Conservation (phyloP, 83 land plant genomes). For the Picea abies region DNA sequence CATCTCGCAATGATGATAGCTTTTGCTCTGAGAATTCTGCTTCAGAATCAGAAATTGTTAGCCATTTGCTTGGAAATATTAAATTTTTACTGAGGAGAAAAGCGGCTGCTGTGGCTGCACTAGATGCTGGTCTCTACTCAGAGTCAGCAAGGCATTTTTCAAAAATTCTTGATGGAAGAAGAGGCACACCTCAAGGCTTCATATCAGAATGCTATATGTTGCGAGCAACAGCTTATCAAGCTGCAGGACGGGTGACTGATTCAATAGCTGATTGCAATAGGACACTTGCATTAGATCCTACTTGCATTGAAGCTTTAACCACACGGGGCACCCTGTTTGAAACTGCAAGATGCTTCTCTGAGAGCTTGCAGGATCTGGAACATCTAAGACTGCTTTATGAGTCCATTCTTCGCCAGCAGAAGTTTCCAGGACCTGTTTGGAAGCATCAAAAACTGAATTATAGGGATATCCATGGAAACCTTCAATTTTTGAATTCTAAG, state of each 20-base stretch:
- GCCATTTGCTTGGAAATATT: constrained; percentile 61
- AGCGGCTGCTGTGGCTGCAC: constrained; percentile 66
- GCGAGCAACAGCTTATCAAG: constrained; percentile 57
- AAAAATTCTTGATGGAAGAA: constrained; percentile 68
- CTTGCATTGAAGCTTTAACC: constrained; percentile 57
- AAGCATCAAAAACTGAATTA: constrained; percentile 33
- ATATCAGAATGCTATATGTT: constrained; percentile 65
- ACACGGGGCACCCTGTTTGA: constrained; percentile 61
- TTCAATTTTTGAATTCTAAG: constrained; percentile 40
- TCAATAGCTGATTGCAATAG: constrained; percentile 79
- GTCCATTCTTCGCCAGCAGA: constrained; percentile 60
- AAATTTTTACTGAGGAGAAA: constrained; percentile 76
- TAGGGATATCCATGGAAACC: constrained; percentile 48
- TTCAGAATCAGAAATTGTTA: constrained; percentile 34
- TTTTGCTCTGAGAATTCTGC: constrained; percentile 29
- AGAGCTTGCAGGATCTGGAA: constrained; percentile 69
- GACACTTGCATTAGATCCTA: constrained; percentile 68
- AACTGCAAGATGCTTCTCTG: constrained; percentile 51
- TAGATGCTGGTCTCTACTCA: constrained; percentile 67
- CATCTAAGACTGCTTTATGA: constrained; percentile 75
- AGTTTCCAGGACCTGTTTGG: constrained; percentile 63
- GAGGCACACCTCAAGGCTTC: constrained; percentile 65
- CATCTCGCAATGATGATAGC: constrained; percentile 41
- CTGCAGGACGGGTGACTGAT: constrained; percentile 64
- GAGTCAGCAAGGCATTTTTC: constrained; percentile 76